phyloP scores from a whole-genome alignment of 352 stramenopile species.

The Thalassiosira sp. region DNA sequence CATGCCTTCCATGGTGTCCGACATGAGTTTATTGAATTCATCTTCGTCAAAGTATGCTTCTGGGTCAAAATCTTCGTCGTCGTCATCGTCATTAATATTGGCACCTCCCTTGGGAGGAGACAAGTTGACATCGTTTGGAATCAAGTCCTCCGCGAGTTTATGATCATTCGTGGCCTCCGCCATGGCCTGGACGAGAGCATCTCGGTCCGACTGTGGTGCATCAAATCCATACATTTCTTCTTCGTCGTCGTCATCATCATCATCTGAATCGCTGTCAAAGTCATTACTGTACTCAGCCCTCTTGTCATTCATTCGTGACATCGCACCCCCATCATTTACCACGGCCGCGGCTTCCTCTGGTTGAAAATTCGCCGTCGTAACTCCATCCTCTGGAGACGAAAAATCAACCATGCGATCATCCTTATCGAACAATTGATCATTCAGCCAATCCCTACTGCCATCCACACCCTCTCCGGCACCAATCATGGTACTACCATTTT shows the following conservation, averaged over 20 bases:
- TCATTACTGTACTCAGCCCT: slow-evolving; percentile 22
- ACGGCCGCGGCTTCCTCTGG: not conserved
- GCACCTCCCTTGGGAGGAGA: too few species aligned
- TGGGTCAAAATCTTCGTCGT: slow-evolving; percentile 31
- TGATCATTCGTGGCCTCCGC: slow-evolving; percentile 25
- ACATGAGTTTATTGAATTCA: slow-evolving; percentile 52
- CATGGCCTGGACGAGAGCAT: slow-evolving; percentile 37
- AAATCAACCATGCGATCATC: slow-evolving; percentile 9
- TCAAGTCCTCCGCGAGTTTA: slow-evolving; percentile 29
- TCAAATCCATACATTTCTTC: slow-evolving; percentile 1
- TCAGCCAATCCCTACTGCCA: slow-evolving; percentile 33
- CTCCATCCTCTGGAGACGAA: slow-evolving; percentile 7
- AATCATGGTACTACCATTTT: slow-evolving; percentile 5
- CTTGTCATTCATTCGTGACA: slow-evolving; percentile 4
- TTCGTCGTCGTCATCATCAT: slow-evolving; percentile 37
- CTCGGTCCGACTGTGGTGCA: slow-evolving; percentile 12
- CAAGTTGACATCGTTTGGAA: slow-evolving; percentile 11
- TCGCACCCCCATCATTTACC: not conserved
- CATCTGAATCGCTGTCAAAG: slow-evolving; percentile 36
- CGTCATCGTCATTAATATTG: slow-evolving; percentile 12
- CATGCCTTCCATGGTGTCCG: slow-evolving; percentile 43
- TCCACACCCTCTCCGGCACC: slow-evolving; percentile 1
- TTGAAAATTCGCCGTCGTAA: slow-evolving; percentile 21
- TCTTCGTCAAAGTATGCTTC: slow-evolving; percentile 53
- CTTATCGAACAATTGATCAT: slow-evolving; percentile 15